Base-by-base conservation (phyloP, 2,329 filamentous ascomycete genomes). In the Tothia fuscella region DNA sequence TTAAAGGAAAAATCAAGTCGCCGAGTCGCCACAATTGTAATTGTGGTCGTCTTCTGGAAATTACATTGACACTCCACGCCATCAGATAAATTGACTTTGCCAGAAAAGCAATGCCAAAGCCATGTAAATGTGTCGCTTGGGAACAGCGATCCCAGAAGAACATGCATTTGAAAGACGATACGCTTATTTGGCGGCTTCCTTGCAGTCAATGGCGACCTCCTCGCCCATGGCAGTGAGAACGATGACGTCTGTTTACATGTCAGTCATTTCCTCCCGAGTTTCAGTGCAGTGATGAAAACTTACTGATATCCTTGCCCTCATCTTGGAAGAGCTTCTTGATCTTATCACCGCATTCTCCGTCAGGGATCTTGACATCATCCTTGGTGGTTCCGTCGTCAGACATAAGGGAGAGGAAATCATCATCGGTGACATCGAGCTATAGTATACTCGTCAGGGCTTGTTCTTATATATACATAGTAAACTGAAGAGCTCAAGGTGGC, bases 181-280 rank as follows among this genome's bases (percentile, higher is more conserved):
- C 45, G 54, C 57, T 45, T 49, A 48, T 33, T 60, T 66, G 65
- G 83, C 79, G 65, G 84, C 85, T 71, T 95, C 88, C 80, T 96
- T 96, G 69, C 80, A 82, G 63, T 95, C 88, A 63, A 95, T 81
- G 60, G 80, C 82, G 56, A 75, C 70, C 76, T 96, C 84, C 72
- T 98, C 89, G 62, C 84, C 84, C 91, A 98, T 98, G 63, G 91
- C 79, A 57, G 85, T 84, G 62, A 93, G 82, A 64, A 98, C 78
- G 57, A 89, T 82, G 57, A 96, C 81, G 68, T 87, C 87, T 94
- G 50, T 2, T n/a, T 2, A 31, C 16, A 9, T 33, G 20, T 32
- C 32, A 42, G 45, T 32, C 10, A 25, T 13, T 19, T 16, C 16
- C n/a, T n/a, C n/a, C n/a, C n/a, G n/a, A n/a, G n/a, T n/a, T n/a